Base-by-base conservation (phyloP, 306 rosid species). In the Cucurbita argyrosperma region DNA sequence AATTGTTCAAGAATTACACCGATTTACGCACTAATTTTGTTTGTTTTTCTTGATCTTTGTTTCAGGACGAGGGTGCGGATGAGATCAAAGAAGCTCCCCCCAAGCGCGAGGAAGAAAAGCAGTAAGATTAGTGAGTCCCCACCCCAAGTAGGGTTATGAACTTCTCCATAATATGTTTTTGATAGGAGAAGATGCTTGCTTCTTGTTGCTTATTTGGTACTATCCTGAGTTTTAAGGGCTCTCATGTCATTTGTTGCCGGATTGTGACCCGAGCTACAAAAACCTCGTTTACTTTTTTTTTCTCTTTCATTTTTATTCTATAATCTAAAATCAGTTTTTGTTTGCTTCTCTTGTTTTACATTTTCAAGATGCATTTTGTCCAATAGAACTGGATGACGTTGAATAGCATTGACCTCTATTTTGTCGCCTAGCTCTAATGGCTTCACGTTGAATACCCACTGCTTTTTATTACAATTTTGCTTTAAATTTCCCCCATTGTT, bases 51-150 rank as follows among this genome's bases (percentile, higher is more conserved):
- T 74, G 56, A 39, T 53, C 18, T 70, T 30, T 10, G 68, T 82
- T 4, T 23, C 83, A 95, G 99, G 99, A 91, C 63, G 99, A 95
- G 67, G 97, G 90, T 10, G 90, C 93, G 0, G 99, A 95, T 72
- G 99, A 95, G 88, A 91, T 95, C 56, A 95, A 95, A 88, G 97
- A 95, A 86, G 89, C 79, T 38, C 64, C 96, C 10, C 82, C 98
- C 0, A 90, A 90, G 86, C 77, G 62, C 1, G 89, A 86, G 10
- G 88, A 79, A 30, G 96, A 92, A 65, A 88, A 91, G 85, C 90
- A 93, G 89, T 85, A 80, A 87, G 87, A 68, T 6, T 72, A 72
- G 80, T 50, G 80, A 72, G 74, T 78, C 47, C 74, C 75, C 54
- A 65, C 71, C 74, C 75, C 54, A 71, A 76, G 81, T 87, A 87